Evolutionary conservation across 768 basidiomycete species (phyloP), one percentile per base, ranked within the genome.

Genomic region (Cyclocybe aegerita): DNA sequence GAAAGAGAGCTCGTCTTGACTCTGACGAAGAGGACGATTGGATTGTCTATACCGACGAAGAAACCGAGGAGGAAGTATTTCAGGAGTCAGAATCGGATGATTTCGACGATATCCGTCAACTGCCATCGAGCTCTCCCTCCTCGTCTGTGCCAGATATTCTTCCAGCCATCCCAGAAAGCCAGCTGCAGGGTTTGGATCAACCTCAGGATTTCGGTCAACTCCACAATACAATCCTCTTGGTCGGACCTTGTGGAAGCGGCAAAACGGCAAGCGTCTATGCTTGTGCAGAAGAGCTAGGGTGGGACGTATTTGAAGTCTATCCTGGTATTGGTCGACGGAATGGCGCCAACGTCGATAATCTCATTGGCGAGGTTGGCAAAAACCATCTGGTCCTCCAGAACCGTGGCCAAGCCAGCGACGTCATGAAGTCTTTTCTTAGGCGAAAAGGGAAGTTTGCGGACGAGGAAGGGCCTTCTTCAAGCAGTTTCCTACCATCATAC

Each of bases 221-320:
- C 32, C 85, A 86, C 42, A 98, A 98, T 65, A 88, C 93, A 0
- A 88, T 98, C 43, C 72, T 99, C 10, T 78, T 99, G 36, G 65
- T 73, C 38, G 97, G 97, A 0, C 93, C 93, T 1, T 69, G 79
- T 31, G 96, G 95, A 9, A 77, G 76, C 46, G 97, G 97, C 31
- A 99, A 99, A 72, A 95, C 93, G 4, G 86, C 92, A 1, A 81
- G 92, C 15, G 88, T 97, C 2, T 94, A 97, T 68, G 94, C 96
- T 0, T 95, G 93, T 62, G 93, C 94, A 4, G 82, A 85, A 47
- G 96, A 99, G 69, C 76, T 99, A 32, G 92, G 86, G 10, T 99
- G 92, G 91, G 91, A 95, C 43, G 83, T 98, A 9, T 97, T 98
- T 61, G 97, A 99, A 66, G 93, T 98, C 9, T 89, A 94, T 69